Evolutionary conservation across 495 filamentous ascomycete species (phyloP), one percentile per base, ranked within the genome.

Genomic region (Penicillium daleae): DNA sequence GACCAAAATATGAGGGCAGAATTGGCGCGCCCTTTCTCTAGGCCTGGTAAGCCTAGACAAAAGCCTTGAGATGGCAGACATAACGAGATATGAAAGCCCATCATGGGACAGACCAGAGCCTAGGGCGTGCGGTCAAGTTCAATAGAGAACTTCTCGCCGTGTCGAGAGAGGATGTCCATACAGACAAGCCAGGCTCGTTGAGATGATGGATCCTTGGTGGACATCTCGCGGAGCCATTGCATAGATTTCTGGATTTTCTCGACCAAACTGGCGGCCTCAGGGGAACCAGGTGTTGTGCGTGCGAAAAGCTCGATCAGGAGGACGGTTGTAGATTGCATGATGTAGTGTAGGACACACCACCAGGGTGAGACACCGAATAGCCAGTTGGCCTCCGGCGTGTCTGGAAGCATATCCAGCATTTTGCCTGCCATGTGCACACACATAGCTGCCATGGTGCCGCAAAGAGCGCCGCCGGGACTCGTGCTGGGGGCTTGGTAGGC

Each of bases 311-410:
- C 82, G 9, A 86, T 72, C 63, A 89, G 75, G 12, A 89, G 68
- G 26, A 89, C 73, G 3, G 78, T 82, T 3, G 75, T 73, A 2
- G 85, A 81, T 70, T 88, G 84, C 76, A 86, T 86, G n/a, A 89
- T 63, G 57, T 83, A 82, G 68, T 89, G 86, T 12, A 89, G 71
- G 9, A 85, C 69, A 56, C 74, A 79, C 85, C 85, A 89, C 86
- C 86, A 89, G 13, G 85, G 84, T 3, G 76, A 68, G 6, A 78
- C 68, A 12, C 71, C 65, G 54, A 83, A 84, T 2, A 88, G 66
- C 60, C 70, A 74, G 15, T 35, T 39, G 4, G 62, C 53, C 39
- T 78, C 67, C 3, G 72, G 68, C 22, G 69, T 39, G 4, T 75
- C 69, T 0, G 80, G 82, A 0, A 89, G 61, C 31, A 87, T 60